phyloP scores from a whole-genome alignment of 306 rosid species.

The Luffa acutangula region DNA sequence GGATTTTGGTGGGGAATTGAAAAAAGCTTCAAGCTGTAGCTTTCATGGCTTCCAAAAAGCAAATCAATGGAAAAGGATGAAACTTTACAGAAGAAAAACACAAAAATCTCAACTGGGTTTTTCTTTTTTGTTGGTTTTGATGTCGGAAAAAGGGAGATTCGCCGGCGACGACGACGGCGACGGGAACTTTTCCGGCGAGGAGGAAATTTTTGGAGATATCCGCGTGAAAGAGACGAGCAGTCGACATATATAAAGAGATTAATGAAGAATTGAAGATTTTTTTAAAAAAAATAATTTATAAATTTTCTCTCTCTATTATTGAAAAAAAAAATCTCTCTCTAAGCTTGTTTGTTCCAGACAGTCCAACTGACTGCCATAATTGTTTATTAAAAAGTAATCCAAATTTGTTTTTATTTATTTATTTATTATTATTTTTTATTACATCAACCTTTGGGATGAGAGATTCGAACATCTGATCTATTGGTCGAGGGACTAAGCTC shows the following conservation, averaged over 20 bases:
- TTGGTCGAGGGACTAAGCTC: no score
- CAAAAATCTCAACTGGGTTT: background rate
- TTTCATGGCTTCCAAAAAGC: slow-evolving; percentile 6
- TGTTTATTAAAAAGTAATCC: background rate
- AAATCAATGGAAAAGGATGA: slow-evolving; percentile 1
- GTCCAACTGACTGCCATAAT: background rate
- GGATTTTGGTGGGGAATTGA: background rate
- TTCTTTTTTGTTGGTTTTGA: background rate
- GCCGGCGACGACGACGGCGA: background rate
- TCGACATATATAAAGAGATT: slow-evolving; percentile 32
- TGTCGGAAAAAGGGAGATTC: background rate
- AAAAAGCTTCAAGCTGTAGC: slow-evolving; percentile 1
- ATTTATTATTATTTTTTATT: no score
- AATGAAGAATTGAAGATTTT: background rate
- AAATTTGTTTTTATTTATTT: background rate
- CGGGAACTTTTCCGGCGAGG: slow-evolving; percentile 14
- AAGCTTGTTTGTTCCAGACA: background rate
- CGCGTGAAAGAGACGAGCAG: slow-evolving; percentile 43
- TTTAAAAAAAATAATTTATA: no score
- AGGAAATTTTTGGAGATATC: slow-evolving; percentile 11
- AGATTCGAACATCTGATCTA: no score
- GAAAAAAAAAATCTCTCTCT: no score
- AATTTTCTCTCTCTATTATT: background rate
- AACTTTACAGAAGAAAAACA: background rate
- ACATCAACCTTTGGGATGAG: no score